Conservation (phyloP, 768 basidiomycete species). For the Boletus rex-veris region DNA sequence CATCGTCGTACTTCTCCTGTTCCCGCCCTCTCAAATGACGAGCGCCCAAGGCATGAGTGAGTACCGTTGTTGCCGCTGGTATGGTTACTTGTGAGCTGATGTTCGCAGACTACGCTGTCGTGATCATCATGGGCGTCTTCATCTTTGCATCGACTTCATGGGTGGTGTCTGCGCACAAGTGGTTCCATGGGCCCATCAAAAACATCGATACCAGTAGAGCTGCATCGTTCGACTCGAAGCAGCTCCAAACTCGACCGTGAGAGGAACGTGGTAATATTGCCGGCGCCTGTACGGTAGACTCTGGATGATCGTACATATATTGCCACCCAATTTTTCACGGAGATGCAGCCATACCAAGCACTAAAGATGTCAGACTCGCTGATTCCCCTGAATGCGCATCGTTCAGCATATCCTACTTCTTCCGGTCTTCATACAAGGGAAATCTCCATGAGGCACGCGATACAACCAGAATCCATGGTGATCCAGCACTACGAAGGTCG, state of each 20-base stretch:
- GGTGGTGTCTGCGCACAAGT: slow-evolving; percentile 63
- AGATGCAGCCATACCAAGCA: not conserved
- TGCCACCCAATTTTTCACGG: no score
- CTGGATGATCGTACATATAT: no score
- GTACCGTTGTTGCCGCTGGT: slow-evolving; percentile 18
- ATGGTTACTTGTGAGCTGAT: not conserved
- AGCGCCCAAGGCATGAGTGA: slow-evolving; percentile 53
- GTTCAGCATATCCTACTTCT: not conserved
- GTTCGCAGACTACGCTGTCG: slow-evolving; percentile 59
- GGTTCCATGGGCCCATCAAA: slow-evolving; percentile 66
- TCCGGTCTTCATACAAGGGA: not conserved
- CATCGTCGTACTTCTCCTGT: slow-evolving; percentile 55
- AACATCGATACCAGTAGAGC: slow-evolving; percentile 36
- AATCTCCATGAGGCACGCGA: not conserved
- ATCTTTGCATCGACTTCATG: slow-evolving; percentile 62
- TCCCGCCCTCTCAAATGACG: slow-evolving; percentile 44
- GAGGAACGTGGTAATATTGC: not conserved
- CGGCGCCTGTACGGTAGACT: not conserved
- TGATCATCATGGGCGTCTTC: slow-evolving; percentile 63
- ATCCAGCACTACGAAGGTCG: slow-evolving; percentile 16
- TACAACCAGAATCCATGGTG: not conserved
- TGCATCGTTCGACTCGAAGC: slow-evolving; percentile 11
- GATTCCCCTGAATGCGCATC: not conserved
- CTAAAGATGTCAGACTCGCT: not conserved
- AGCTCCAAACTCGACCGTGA: not conserved